Base-by-base conservation (phyloP, 2,329 filamentous ascomycete species). In the Epichloe sibirici region DNA sequence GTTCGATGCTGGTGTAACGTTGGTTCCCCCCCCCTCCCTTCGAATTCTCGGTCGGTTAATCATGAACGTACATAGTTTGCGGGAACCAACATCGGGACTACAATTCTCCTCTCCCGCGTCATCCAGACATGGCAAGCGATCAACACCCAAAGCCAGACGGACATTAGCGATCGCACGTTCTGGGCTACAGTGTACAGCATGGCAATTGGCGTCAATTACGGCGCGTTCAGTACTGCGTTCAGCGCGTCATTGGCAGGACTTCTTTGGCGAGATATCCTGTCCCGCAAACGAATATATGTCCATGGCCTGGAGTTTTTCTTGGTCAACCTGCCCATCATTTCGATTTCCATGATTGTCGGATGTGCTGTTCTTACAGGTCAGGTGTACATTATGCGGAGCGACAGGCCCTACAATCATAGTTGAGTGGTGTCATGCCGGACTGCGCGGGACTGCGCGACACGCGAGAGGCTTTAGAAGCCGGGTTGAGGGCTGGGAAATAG, bases 151-250 rank as follows among this genome's bases (percentile, higher is more conserved):
- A 75, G 71, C 40, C 66, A 66, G 0, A 66, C 63, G 1, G 65
- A 73, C 1, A 84, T 88, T 48, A 76, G 71, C 12, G 69, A 87
- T 44, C 75, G 84, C 3, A 85, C 77, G 0, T 87, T 87, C 62
- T 88, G 83, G 84, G 85, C 77, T 0, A 85, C 84, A 0, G 78
- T 88, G 0, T 88, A 88, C 65, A 79, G 77, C 63, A 86, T 88
- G 82, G 85, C 85, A 0, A 68, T 89, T 0, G 84, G 84, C 2
- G 82, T 88, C 55, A 88, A 89, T 63, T 88, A 82, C 53, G 85
- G 85, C 4, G 85, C 85, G 0, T 88, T 88, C 62, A 86, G 83
- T 61, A 79, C 80, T 0, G 82, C 83, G 0, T 86, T 89, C 58
- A 86, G 82, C 57, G 85, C 83, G 0, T 86, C 83, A 0, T 66